Evolutionary conservation across 2,329 filamentous ascomycete genomes (phyloP).

Genomic region (Zymoseptoria passerinii): DNA sequence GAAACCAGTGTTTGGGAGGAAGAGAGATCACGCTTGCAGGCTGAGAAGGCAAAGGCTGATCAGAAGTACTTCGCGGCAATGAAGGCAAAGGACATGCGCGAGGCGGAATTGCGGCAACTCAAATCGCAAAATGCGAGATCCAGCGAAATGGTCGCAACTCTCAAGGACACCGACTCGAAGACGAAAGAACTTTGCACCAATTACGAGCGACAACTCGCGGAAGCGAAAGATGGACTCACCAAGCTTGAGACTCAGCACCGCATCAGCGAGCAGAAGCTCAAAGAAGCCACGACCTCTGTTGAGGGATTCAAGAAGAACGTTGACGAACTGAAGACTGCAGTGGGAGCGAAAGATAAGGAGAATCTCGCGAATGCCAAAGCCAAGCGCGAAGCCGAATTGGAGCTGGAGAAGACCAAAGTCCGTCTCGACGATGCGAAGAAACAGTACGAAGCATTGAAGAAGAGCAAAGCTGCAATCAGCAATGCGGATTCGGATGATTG

Average conservation of each 20-base stretch:
- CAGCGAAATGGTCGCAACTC: conserved; percentile 82
- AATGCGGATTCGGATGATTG: conserved; percentile 78
- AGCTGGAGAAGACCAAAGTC: conserved; percentile 71
- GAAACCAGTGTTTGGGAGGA: conserved; percentile 72
- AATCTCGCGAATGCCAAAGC: conserved; percentile 55
- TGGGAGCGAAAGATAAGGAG: conserved; percentile 67
- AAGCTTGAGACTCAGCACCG: conserved; percentile 64
- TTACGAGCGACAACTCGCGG: conserved; percentile 81
- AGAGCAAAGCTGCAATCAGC: conserved; percentile 57
- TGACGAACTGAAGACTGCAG: conserved; percentile 62
- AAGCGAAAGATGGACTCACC: conserved; percentile 71
- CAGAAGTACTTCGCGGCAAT: conserved; percentile 96
- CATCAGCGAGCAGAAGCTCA: conserved; percentile 61
- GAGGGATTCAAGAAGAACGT: conserved; percentile 71
- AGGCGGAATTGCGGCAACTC: conserved; percentile 69
- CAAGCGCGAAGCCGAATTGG: conserved; percentile 54
- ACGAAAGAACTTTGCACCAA: conserved; percentile 69
- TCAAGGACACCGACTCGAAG: conserved; percentile 82
- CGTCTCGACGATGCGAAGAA: conserved; percentile 71
- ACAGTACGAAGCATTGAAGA: conserved; percentile 77
- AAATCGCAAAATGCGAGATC: conserved; percentile 80
- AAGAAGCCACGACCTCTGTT: conserved; percentile 59
- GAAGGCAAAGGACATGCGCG: conserved; percentile 82
- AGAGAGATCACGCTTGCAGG: conserved; percentile 61
- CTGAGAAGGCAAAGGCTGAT: conserved; percentile 92